Evolutionary conservation across 176 grass and related monocot species (phyloP), one percentile per base, ranked within the genome.

Genomic region (Zizania latifolia): DNA sequence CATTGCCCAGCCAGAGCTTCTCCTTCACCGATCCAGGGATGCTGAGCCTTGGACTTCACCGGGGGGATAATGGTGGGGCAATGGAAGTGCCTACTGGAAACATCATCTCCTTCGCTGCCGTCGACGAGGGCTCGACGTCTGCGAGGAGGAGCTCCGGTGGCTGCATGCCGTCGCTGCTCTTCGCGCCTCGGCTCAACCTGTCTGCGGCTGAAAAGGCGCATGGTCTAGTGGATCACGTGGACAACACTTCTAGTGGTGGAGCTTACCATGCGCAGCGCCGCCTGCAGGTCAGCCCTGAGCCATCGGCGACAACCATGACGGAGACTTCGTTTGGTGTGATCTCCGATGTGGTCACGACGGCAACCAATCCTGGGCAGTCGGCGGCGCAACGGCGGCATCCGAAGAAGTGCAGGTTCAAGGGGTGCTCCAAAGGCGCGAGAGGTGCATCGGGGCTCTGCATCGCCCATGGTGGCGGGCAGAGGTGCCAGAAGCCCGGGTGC

Each of bases 361-460:
- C 0, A 17, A 84, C 43, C 36, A 55, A 79, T 19, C 54, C 50
- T 16, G 69, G 28, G 9, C 57, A 69, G 40, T 71, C 41, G 32
- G 75, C 19, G 32, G 75, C 32, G 19, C 68, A 87, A 0, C 82
- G 76, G 17, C 80, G 80, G 75, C 74, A 87, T 69, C 87, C 69
- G 7, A 93, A 87, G 78, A 93, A 90, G 68, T 93, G 91, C 81
- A 87, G 85, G 64, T 90, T 93, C 78, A 77, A 90, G 60, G 91
- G 91, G 15, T 93, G 91, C 64, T 90, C 78, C 0, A 93, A 87
- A 70, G 87, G 87, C n/a, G 87, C 84, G n/a, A 51, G 91, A 10
- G 91, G 91, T 13, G 81, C 87, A 26, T 85, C 87, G 7, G 86
- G 84, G 10, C 77, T 93, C 38, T 93, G 91, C 87, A 93, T 93